phyloP scores from a whole-genome alignment of 176 grass and related monocot species.

The Echinochloa phyllopogon region DNA sequence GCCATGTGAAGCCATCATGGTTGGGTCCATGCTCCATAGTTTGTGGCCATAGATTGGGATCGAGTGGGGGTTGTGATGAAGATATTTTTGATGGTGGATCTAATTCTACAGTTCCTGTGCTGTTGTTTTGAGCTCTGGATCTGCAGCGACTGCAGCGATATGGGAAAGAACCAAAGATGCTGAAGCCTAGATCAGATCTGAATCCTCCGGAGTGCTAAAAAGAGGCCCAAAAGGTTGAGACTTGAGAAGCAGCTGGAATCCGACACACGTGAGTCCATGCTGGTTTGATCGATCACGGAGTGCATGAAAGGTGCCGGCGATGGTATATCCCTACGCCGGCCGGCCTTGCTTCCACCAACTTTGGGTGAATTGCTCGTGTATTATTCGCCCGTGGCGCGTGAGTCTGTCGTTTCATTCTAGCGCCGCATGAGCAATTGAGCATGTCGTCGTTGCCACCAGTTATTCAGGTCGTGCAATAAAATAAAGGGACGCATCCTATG shows the following conservation, averaged over 20 bases:
- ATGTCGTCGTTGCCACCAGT: background rate
- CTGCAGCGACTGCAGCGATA: background rate
- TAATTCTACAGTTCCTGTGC: background rate
- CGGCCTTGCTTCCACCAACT: background rate
- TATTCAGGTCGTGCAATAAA: too few species aligned
- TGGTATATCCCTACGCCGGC: background rate
- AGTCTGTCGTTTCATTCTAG: background rate
- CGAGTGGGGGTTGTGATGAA: background rate
- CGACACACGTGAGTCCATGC: conserved; percentile 13
- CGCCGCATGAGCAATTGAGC: too few species aligned
- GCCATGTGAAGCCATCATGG: background rate
- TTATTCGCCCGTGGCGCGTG: background rate
- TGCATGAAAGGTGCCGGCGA: background rate
- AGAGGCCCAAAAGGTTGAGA: background rate
- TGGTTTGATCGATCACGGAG: background rate
- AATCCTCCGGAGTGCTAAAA: too few species aligned
- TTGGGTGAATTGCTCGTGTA: background rate
- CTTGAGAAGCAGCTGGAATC: background rate
- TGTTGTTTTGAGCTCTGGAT: background rate
- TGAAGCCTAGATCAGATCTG: conserved; percentile 20
- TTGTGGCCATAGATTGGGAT: background rate
- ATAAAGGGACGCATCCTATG: too few species aligned
- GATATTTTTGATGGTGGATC: background rate
- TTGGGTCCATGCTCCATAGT: background rate
- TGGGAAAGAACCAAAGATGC: background rate